phyloP scores from a whole-genome alignment of 176 grass and related monocot species.

The Avena atlantica region DNA sequence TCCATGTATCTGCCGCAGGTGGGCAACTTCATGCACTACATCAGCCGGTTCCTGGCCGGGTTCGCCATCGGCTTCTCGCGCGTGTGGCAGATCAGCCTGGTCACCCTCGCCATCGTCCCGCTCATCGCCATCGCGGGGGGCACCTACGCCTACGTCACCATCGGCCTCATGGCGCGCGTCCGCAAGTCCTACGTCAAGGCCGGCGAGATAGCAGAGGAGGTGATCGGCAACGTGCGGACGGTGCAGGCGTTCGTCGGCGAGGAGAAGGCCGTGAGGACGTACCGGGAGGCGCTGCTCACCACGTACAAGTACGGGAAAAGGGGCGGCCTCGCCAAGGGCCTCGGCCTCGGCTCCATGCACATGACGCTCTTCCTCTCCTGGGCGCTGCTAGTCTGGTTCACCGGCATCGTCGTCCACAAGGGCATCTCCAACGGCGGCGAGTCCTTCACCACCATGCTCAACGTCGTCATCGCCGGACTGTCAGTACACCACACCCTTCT shows the following conservation, averaged over 20 bases:
- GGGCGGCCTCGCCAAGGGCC: slow-evolving; percentile 85
- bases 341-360: slow-evolving; percentile 91
- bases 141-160: slow-evolving; percentile 84
- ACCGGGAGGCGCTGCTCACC: slow-evolving; percentile 64
- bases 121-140: slow-evolving; percentile 91
- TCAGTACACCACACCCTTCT: slow-evolving; percentile 24
- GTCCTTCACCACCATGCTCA: slow-evolving; percentile 98
- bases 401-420: slow-evolving; percentile 81
- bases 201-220: slow-evolving; percentile 97
- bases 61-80: slow-evolving; percentile 90
- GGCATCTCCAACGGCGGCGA: slow-evolving; percentile 88
- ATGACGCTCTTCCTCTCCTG: slow-evolving; percentile 88
- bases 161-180: slow-evolving; percentile 87
- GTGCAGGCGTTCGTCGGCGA: slow-evolving; percentile 98
- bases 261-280: slow-evolving; percentile 81
- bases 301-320: slow-evolving; percentile 94
- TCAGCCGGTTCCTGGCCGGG: slow-evolving; percentile 87
- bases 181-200: slow-evolving; percentile 98
- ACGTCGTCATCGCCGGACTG: slow-evolving; percentile 89
- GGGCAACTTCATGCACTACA: slow-evolving; percentile 99
- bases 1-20: slow-evolving; percentile 51
- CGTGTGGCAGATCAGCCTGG: slow-evolving; percentile 97
- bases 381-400: slow-evolving; percentile 97
- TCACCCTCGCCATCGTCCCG: slow-evolving; percentile 93
- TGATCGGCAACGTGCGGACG: slow-evolving; percentile 94